Base-by-base conservation (phyloP, 148 eudicot species). In the Rhododendron simsii region DNA sequence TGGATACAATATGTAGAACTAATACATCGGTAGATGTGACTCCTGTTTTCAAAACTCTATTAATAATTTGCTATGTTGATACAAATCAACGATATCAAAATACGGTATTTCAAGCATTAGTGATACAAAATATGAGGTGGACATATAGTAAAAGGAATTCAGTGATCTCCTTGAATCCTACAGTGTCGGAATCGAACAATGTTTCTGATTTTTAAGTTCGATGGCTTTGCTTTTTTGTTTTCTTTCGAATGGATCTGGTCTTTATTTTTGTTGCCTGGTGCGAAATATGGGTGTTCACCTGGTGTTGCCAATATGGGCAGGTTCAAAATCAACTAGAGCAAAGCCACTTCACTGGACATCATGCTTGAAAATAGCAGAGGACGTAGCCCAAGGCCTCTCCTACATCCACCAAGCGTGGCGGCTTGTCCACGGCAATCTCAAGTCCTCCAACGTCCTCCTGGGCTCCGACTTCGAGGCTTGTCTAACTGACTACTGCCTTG, bases 391-490 rank as follows among this genome's bases (percentile, higher is more conserved):
- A 78, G 81, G 81, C 30, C 81, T 78, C 81, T 78, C 51, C 55
- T 78, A 78, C 55, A 78, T 78, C 81, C 81, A 78, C 81, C 81
- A 78, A 78, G 81, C 81, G 26, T 78, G 81, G 81, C 81, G 33
- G 2, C 81, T 78, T n/a, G 55, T 78, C 82, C 84, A 81, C 51
- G 84, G 84, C 74, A 81, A 81, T 23, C 84, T 81, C 50, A 81
- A 81, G 9, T 81, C 84, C 84, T 37, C 84, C 74, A 81, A 81
- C 50, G 73, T 81, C 73, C 84, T 81, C 84, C 84, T 81, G 2
- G 84, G 84, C 84, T 59, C 84, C 9, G 84, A 81, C 51, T 81
- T 81, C 50, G 84, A 81, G 53, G 81, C 81, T 14, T 78, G 81
- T 23, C 81, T 81, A 5, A 11, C 73, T 7, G 84, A 81, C 48